These are phyloP conservation scores for Pleurotus cornucopiae DNA, from an alignment of 768 basidiomycete species.

Conservation along the genomic window DNA sequence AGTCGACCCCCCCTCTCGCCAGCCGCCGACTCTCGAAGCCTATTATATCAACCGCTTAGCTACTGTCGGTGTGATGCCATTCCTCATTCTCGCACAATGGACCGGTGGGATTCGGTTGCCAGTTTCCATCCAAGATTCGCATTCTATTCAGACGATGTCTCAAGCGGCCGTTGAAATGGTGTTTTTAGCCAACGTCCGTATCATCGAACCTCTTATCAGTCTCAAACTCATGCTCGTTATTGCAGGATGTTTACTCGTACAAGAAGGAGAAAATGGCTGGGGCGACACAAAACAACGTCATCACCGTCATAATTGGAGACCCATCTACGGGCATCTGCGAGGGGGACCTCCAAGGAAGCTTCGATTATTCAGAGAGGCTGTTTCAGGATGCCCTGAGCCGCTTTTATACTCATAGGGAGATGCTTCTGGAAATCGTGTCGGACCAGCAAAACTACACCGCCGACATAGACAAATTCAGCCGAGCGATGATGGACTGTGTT, in stretches of 20 bases:
- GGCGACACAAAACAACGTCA: conserved; percentile 1
- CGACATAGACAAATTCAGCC: neutral
- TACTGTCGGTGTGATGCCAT: neutral
- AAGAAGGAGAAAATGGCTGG: conserved; percentile 1
- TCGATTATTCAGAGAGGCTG: neutral
- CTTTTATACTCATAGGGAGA: neutral
- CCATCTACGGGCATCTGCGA: neutral
- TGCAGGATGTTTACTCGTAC: conserved; percentile 1
- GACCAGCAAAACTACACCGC: neutral
- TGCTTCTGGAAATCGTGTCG: neutral
- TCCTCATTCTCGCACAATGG: conserved; percentile 6
- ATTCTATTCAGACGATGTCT: neutral
- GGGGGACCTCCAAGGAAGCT: conserved; percentile 1
- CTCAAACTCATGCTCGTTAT: neutral
- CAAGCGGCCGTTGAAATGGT: conserved; percentile 3
- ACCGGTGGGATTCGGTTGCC: neutral
- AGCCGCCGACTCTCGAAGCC: neutral
- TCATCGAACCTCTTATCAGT: neutral
- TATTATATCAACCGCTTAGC: neutral
- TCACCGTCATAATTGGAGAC: neutral
- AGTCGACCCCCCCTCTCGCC: neutral
- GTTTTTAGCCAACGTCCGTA: neutral
- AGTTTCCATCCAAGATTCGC: too few species aligned
- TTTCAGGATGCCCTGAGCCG: neutral
- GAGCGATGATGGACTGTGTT: conserved; percentile 4